Conservation (phyloP, 176 grass and related monocot genomes). For the Canna indica region DNA sequence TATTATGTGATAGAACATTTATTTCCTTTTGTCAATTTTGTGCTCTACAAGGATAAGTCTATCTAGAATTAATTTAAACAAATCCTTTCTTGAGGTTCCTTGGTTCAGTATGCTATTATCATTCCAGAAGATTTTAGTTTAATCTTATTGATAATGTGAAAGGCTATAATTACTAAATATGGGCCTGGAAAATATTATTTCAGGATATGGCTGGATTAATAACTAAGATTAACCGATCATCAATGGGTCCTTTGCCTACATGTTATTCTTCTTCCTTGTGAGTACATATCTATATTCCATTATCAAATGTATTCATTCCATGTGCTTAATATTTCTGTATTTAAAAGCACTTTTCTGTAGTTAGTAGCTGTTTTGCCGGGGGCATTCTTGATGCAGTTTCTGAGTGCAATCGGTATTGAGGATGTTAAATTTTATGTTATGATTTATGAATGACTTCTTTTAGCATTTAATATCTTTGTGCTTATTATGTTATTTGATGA, state of each 20-base stretch:
- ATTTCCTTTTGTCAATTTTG: neutral
- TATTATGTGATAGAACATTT: neutral
- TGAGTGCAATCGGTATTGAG: neutral
- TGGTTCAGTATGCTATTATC: neutral
- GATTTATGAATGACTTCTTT: neutral
- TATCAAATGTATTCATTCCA: neutral
- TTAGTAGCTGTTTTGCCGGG: neutral
- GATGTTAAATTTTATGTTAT: neutral
- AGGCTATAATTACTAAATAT: neutral
- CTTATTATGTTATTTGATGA: neutral
- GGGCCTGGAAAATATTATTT: slow-evolving; percentile 9
- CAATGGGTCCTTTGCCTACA: slow-evolving; percentile 81
- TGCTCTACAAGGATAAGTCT: neutral
- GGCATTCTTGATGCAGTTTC: neutral
- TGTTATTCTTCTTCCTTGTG: slow-evolving; percentile 88
- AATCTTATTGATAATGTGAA: neutral
- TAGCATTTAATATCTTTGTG: neutral
- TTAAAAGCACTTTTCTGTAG: neutral
- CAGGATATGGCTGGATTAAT: slow-evolving; percentile 99
- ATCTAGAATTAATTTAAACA: neutral
- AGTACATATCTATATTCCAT: slow-evolving; percentile 19
- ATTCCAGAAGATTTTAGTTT: neutral
- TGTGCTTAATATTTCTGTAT: neutral
- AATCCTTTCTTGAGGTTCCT: neutral
- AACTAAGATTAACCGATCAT: slow-evolving; percentile 98